Percentiles rank a stretch among this genome's conserved stretches.
Conservation (phyloP, 2,329 filamentous ascomycete species). For the Biscogniauxia sp. region DNA sequence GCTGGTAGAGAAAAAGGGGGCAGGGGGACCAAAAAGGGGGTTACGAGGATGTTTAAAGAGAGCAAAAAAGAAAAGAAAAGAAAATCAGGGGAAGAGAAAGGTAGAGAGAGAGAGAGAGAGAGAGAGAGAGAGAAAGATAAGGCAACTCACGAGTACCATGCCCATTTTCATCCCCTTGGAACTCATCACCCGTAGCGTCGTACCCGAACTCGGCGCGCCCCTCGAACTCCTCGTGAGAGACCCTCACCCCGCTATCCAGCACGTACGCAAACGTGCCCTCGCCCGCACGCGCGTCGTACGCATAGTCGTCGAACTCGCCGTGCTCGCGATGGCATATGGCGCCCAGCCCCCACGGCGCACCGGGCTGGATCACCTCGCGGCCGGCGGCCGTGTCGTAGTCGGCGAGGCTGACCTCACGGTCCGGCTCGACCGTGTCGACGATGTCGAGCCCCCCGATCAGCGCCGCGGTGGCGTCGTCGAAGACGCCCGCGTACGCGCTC, state of each 20-base stretch:
- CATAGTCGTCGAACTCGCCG: slow-evolving; percentile 17
- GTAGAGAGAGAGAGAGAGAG: no score
- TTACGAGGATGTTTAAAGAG: no score
- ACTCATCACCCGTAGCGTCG: slow-evolving; percentile 3
- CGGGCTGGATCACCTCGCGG: slow-evolving; percentile 13
- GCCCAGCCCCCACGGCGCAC: slow-evolving; percentile 22
- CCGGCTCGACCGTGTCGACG: slow-evolving; percentile 15
- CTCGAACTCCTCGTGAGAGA: slow-evolving; percentile 30
- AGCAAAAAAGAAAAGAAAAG: no score
- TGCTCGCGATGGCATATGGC: slow-evolving; percentile 23
- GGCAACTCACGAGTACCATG: slow-evolving; percentile 27
- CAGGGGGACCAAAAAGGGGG: no score
- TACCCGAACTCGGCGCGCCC: slow-evolving; percentile 15
- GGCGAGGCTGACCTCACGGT: slow-evolving; percentile 5
- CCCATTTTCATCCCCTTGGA: slow-evolving; percentile 27
- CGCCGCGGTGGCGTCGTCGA: slow-evolving; percentile 7
- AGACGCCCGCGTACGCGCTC: slow-evolving; percentile 16
- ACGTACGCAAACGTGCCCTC: slow-evolving; percentile 37
- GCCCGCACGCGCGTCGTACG: slow-evolving; percentile 24
- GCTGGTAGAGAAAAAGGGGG: no score
- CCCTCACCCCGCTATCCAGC: slow-evolving; percentile 42
- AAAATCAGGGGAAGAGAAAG: no score
- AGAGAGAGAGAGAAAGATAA: neutral
- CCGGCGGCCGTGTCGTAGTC: slow-evolving; percentile 3
- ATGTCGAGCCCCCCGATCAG: slow-evolving; percentile 7